These are phyloP conservation scores for Trapa incisa DNA, from an alignment of 345 rosid genomes.

Conservation along the genomic window DNA sequence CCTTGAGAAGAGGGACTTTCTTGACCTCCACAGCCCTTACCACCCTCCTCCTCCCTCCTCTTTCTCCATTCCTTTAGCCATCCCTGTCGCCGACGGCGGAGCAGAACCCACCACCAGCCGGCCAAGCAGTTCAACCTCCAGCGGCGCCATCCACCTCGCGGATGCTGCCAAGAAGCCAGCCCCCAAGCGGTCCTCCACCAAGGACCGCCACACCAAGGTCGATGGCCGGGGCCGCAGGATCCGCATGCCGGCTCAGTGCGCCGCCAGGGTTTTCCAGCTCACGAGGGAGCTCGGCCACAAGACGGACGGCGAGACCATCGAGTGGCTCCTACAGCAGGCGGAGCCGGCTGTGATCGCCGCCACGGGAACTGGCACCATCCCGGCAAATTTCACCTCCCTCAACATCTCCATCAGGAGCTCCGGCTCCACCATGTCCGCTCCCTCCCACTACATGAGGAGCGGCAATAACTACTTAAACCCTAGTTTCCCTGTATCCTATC, in stretches of 20 bases:
- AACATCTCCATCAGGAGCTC: constrained; percentile 79
- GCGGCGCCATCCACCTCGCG: background rate
- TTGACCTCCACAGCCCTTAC: constrained; percentile 12
- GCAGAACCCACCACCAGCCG: constrained; percentile 1
- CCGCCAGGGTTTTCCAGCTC: constrained; percentile 87
- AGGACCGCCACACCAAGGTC: constrained; percentile 88
- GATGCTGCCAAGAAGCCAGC: constrained; percentile 39
- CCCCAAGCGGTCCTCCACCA: constrained; percentile 63
- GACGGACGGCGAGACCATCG: constrained; percentile 83
- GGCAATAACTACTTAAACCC: constrained; percentile 28
- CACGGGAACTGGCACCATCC: constrained; percentile 88
- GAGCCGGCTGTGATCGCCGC: constrained; percentile 88
- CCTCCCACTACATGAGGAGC: constrained; percentile 37
- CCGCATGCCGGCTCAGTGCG: constrained; percentile 91
- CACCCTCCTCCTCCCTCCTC: constrained; percentile 15
- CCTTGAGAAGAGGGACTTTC: constrained; percentile 33
- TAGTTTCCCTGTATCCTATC: constrained; percentile 22
- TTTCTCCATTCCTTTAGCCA: constrained; percentile 12
- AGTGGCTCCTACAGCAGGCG: constrained; percentile 85
- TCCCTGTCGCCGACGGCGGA: background rate
- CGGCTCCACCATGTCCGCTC: constrained; percentile 58
- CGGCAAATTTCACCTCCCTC: constrained; percentile 82
- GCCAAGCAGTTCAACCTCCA: background rate
- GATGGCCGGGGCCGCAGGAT: constrained; percentile 96
- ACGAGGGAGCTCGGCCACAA: constrained; percentile 86